These are phyloP conservation scores for Coemansia sp. DNA, from an alignment of 192 early-diverging fungal genomes.

Conservation along the genomic window DNA sequence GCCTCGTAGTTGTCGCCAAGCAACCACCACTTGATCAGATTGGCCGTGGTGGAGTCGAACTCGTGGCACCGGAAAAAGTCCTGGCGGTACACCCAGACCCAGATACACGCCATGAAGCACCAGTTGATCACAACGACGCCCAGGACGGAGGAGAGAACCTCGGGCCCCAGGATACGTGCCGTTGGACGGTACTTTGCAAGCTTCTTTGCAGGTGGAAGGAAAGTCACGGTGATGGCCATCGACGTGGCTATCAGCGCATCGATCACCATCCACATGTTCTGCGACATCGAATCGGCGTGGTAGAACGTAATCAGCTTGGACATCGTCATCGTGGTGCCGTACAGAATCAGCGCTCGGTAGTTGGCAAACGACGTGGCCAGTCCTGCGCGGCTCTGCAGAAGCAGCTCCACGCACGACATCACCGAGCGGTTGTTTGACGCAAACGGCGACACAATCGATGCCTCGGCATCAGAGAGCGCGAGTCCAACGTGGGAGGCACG, in stretches of 20 bases:
- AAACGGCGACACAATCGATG: constrained; percentile 82
- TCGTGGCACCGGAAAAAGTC: constrained; percentile 36
- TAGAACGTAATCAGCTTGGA: constrained; percentile 66
- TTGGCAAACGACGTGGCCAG: constrained; percentile 14
- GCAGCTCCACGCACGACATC: constrained; percentile 58
- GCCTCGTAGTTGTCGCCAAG: constrained; percentile 76
- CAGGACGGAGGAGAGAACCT: constrained; percentile 63
- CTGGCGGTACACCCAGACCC: constrained; percentile 56
- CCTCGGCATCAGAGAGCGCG: constrained; percentile 76
- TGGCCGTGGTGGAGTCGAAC: constrained; percentile 53
- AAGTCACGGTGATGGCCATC: constrained; percentile 63
- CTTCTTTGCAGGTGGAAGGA: constrained; percentile 56
- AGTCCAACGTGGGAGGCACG: constrained; percentile 79
- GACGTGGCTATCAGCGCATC: constrained; percentile 66
- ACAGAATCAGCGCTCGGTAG: constrained; percentile 44
- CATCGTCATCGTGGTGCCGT: constrained; percentile 70
- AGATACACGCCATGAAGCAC: constrained; percentile 59
- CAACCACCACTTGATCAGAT: constrained; percentile 68
- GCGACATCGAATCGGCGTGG: constrained; percentile 61
- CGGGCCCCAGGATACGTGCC: constrained; percentile 67
- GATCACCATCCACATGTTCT: constrained; percentile 70
- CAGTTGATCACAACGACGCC: constrained; percentile 68
- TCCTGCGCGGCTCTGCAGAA: constrained; percentile 49
- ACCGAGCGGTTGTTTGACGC: constrained; percentile 65
- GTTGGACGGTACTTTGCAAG: constrained; percentile 64